These are phyloP conservation scores for Termitomyces heimii DNA, from an alignment of 768 basidiomycete genomes.

Conservation along the genomic window DNA sequence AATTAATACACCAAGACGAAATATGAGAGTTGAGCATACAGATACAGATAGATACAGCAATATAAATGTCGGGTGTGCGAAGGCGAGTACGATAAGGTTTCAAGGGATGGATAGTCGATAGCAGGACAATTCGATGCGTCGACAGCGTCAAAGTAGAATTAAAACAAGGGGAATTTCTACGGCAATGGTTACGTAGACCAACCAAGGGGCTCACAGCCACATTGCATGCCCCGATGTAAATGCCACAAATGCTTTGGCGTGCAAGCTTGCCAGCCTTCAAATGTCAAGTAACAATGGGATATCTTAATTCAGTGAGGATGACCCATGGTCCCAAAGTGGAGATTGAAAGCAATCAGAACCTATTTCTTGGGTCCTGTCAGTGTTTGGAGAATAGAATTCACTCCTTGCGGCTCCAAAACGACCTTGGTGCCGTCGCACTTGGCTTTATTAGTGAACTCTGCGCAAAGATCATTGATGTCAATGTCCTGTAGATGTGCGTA, in stretches of 20 bases:
- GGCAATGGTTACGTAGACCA: background rate
- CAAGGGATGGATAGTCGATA: background rate
- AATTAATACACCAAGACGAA: background rate
- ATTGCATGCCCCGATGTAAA: background rate
- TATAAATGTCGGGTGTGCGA: background rate
- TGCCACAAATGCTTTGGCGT: background rate
- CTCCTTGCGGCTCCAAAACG: slow-evolving; percentile 58
- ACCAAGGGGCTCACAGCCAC: background rate
- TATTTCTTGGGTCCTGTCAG: slow-evolving; percentile 22
- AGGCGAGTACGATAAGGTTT: background rate
- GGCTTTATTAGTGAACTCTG: slow-evolving; percentile 77
- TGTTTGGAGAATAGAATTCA: slow-evolving; percentile 40
- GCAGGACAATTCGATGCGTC: background rate
- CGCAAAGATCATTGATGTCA: slow-evolving; percentile 74
- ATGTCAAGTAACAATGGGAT: background rate
- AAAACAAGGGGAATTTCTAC: background rate
- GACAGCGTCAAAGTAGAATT: background rate
- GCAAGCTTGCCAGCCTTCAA: background rate
- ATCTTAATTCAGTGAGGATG: background rate
- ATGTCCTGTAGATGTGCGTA: slow-evolving; percentile 41
- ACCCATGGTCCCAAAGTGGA: background rate
- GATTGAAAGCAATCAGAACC: background rate
- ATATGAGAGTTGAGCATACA: background rate
- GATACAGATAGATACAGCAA: slow-evolving; percentile 12
- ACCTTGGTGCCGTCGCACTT: slow-evolving; percentile 82